Evolutionary conservation across 75 land plant species (phyloP).

Genomic region (Sequoia sempervirens): DNA sequence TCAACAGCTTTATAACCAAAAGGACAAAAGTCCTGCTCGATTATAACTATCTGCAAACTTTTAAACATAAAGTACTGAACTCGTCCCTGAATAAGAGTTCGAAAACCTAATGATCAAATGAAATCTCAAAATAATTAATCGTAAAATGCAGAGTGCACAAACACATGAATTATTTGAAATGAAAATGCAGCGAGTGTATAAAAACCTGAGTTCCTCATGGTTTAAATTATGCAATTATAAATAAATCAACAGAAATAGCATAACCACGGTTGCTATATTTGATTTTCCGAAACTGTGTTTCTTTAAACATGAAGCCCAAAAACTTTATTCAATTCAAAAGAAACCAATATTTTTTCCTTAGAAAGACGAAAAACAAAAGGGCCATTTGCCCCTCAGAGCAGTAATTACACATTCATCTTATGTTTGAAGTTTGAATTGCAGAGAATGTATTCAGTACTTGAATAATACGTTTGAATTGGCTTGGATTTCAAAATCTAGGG

Average conservation of each 20-base stretch:
- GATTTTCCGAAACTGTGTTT: neutral
- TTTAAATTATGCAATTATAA: too few species aligned
- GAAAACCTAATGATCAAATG: too few species aligned
- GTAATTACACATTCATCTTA: neutral
- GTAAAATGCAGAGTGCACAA: too few species aligned
- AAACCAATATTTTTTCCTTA: neutral
- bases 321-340: neutral
- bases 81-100: too few species aligned
- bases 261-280: neutral
- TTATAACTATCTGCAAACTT: too few species aligned
- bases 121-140: too few species aligned
- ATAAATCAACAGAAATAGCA: neutral
- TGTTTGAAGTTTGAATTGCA: neutral
- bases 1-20: too few species aligned
- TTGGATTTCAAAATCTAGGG: slow-evolving; percentile 62
- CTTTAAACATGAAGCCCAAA: neutral
- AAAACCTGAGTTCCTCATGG: too few species aligned
- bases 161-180: too few species aligned
- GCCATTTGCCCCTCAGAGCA: neutral
- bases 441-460: neutral
- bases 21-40: too few species aligned
- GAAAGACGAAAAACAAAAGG: neutral
- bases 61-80: too few species aligned
- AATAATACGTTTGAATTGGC: neutral
- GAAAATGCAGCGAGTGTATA: too few species aligned